These are phyloP conservation scores for Monosporascus ibericus DNA, from an alignment of 2,329 filamentous ascomycete genomes.

Conservation along the genomic window DNA sequence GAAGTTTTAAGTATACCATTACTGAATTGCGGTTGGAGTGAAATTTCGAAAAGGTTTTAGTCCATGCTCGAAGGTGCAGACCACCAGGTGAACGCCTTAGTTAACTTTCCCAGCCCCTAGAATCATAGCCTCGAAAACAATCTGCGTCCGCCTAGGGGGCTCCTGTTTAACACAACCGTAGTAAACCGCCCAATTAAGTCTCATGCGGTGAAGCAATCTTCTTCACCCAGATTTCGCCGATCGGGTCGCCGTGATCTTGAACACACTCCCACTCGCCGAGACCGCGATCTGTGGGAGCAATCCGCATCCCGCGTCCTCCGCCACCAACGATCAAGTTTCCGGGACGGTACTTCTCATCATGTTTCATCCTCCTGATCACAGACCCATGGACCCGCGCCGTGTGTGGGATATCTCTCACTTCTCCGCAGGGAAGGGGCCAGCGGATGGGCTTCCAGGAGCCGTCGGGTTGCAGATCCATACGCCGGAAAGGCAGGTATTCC, in stretches of 20 bases:
- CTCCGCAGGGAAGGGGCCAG: constrained; percentile 73
- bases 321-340: constrained; percentile 77
- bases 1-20: too few species aligned
- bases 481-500: constrained; percentile 75
- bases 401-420: constrained; percentile 69
- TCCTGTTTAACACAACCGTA: too few species aligned
- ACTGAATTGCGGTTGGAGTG: too few species aligned
- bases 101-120: too few species aligned
- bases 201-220: constrained; percentile 10
- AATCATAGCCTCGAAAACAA: too few species aligned
- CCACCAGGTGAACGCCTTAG: too few species aligned
- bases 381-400: constrained; percentile 67
- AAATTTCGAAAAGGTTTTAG: too few species aligned
- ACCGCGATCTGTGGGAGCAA: constrained; percentile 54
- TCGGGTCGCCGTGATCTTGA: constrained; percentile 55
- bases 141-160: too few species aligned
- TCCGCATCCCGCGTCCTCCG: constrained; percentile 62
- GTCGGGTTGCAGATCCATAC: constrained; percentile 70
- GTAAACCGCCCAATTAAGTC: too few species aligned
- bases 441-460: constrained; percentile 74
- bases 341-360: constrained; percentile 60
- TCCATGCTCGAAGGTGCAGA: too few species aligned
- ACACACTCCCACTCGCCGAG: constrained; percentile 69
- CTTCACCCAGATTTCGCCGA: constrained; percentile 63
- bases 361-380: constrained; percentile 65